Percentiles rank a stretch among this genome's conserved stretches.
These are phyloP conservation scores for Salix arbutifolia DNA, from an alignment of 345 rosid genomes.

Conservation along the genomic window DNA sequence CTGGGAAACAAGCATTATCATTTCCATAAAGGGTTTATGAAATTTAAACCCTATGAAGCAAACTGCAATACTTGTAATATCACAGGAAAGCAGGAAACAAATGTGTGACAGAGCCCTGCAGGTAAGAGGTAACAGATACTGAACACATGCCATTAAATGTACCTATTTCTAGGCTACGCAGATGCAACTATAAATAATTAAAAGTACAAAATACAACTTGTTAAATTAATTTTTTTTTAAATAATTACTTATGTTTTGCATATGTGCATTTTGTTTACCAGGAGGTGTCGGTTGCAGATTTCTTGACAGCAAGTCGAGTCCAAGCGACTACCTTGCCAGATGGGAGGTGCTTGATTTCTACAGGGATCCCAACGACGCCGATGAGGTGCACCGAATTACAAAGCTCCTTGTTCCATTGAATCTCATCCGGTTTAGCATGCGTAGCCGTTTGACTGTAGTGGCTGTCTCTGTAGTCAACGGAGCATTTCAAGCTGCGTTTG, in stretches of 20 bases:
- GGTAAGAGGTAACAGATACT: no score
- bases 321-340: constrained; percentile 57
- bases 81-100: not conserved
- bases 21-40: not conserved
- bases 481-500: constrained; percentile 30
- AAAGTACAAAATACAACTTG: not conserved
- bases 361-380: constrained; percentile 44
- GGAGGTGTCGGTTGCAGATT: constrained; percentile 44
- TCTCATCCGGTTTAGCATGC: constrained; percentile 34
- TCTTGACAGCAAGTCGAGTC: constrained; percentile 52
- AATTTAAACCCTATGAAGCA: not conserved
- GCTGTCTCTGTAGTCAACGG: constrained; percentile 29
- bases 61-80: not conserved
- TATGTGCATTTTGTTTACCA: constrained; percentile 30
- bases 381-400: constrained; percentile 51
- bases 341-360: constrained; percentile 51
- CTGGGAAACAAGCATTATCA: constrained; percentile 23
- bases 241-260: not conserved
- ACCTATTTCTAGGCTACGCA: not conserved
- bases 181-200: not conserved
- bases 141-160: no score
- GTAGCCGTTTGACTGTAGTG: constrained; percentile 19
- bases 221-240: not conserved
- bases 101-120: not conserved
- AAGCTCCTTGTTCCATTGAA: constrained; percentile 61